Base-by-base conservation (phyloP, 208 protist species). In the Herpetomonas tarakana region DNA sequence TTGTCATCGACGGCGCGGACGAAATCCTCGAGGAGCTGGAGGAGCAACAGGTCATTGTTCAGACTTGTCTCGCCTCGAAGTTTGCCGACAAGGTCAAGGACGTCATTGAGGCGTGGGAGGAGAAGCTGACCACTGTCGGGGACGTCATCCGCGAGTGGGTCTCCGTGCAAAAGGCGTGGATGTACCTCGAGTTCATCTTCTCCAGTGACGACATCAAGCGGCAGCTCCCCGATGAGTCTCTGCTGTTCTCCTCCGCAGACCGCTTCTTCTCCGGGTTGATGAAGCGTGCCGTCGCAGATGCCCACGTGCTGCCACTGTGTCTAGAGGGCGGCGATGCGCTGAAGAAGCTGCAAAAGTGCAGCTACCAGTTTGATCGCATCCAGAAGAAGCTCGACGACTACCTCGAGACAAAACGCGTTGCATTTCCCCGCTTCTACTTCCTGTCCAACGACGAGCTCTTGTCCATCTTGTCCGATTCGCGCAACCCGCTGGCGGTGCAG, bases 101-200 rank as follows among this genome's bases (percentile, higher is more conserved):
- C 1, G 29, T 58, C 29, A 82, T 98, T 46, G 72, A 76, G 26
- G 78, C 88, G 25, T 98, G 94, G 93, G 84, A 95, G 26, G 58
- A 56, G 19, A 90, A 90, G 57, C 78, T 98, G 39, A 51, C 58
- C 19, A 61, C 76, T 21, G 86, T 98, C 18, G 62, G 84, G 47
- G 74, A 83, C 41, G 87, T 97, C 11, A 75, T 98, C 31, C 78
- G 95, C 24, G 94, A 97, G 58, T 98, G 96, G 95, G 76, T 98
- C 25, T 77, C 72, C 3, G 86, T 94, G 26, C 98, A 99, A 68
- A 96, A 93, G 53, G 76, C 75, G 28, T 99, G 97, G 97, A 94
- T 99, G 78, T 98, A 98, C 69, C 77, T 99, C 19, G 96, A 98
- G 65, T 98, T 97, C 62, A 99, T 99, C 53, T 98, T 99, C 65